Conservation (phyloP, 1,284 basidiomycete species). For the Phlebopus sp. region DNA sequence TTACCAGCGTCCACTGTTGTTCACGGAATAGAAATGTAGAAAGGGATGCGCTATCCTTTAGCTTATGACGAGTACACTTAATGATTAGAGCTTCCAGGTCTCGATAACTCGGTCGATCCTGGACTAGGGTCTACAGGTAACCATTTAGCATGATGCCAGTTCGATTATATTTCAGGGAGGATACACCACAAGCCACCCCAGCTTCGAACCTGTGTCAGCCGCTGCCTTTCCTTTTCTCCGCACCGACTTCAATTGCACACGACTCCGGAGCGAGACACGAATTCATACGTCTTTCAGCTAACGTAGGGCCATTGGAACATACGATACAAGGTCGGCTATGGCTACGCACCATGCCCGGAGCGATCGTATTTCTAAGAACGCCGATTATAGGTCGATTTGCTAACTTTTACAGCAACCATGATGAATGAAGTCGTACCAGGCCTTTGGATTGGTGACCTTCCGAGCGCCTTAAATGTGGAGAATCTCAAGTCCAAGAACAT, state of each 20-base stretch:
- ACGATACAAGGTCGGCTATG: too few relatives aligned
- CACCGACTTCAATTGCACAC: too few relatives aligned
- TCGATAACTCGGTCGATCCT: background rate
- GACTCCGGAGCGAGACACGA: too few relatives aligned
- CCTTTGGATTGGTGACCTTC: conserved; percentile 65
- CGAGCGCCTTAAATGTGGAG: conserved; percentile 51
- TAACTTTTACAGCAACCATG: background rate
- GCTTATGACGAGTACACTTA: background rate
- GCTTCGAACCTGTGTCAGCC: too few relatives aligned
- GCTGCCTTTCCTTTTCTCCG: too few relatives aligned
- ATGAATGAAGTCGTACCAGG: conserved; percentile 58
- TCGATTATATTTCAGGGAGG: too few relatives aligned
- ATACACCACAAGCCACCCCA: too few relatives aligned
- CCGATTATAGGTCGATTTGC: background rate
- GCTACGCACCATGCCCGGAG: too few relatives aligned
- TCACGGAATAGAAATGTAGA: conserved; percentile 3
- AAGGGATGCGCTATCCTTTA: background rate
- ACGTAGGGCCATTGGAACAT: too few relatives aligned
- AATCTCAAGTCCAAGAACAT: conserved; percentile 61
- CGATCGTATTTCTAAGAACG: background rate
- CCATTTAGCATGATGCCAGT: too few relatives aligned
- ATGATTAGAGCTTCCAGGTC: background rate
- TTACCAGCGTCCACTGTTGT: conserved; percentile 7
- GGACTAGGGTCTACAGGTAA: too few relatives aligned
- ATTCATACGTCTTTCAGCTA: too few relatives aligned